phyloP scores from a whole-genome alignment of 139 green algal species.

The Asterochloris erici region DNA sequence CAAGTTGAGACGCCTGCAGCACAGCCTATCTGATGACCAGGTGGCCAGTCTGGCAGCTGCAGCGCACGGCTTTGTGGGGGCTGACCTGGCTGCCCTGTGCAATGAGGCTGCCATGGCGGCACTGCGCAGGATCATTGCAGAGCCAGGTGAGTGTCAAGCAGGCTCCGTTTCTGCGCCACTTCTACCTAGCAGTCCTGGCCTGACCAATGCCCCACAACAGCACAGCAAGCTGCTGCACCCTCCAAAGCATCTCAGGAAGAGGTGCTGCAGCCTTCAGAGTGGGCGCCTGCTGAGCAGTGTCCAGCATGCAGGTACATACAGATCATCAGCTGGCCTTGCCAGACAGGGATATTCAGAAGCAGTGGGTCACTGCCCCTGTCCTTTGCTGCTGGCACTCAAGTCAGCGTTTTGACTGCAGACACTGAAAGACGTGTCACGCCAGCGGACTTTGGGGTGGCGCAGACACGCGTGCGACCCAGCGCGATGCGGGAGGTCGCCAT shows the following conservation, averaged over 20 bases:
- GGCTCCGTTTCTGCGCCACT: background rate
- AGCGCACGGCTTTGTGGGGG: constrained; percentile 64
- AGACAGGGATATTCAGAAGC: too few relatives aligned
- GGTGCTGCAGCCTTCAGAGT: background rate
- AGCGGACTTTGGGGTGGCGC: constrained; percentile 49
- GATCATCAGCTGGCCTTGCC: too few relatives aligned
- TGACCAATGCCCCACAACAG: background rate
- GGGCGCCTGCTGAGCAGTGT: background rate
- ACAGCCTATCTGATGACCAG: constrained; percentile 36
- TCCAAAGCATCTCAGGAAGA: background rate
- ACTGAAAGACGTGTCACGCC: constrained; percentile 14
- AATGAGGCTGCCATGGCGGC: constrained; percentile 65
- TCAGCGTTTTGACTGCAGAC: too few relatives aligned
- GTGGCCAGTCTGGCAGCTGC: constrained; percentile 39
- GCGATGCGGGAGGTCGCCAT: constrained; percentile 34
- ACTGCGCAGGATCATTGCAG: constrained; percentile 36
- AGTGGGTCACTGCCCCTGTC: too few relatives aligned
- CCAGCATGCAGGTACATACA: too few relatives aligned
- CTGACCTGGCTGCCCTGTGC: constrained; percentile 62
- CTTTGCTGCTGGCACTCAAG: too few relatives aligned
- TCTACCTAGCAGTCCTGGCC: background rate
- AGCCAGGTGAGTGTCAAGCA: background rate
- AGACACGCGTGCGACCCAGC: constrained; percentile 39
- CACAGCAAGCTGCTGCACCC: too few relatives aligned
- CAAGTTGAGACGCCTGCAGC: constrained; percentile 38